phyloP scores from a whole-genome alignment of 352 stramenopile species.

The Blastocystis sp. region DNA sequence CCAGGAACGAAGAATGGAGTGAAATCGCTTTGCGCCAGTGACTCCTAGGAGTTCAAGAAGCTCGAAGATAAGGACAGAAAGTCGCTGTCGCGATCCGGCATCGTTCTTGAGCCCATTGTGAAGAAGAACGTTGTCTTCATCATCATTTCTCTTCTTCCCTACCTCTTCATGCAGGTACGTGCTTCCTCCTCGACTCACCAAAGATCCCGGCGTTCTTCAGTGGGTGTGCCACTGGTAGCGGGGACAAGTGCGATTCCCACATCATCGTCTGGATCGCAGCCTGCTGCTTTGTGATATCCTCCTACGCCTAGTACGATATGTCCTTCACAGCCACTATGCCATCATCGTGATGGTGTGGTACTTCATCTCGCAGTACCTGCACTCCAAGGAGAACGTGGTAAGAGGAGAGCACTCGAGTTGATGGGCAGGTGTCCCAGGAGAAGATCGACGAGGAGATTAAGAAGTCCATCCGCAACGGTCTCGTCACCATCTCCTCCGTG shows the following conservation, averaged over 20 bases:
- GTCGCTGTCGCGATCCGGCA: conserved; percentile 80
- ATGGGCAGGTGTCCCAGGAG: conserved; percentile 80
- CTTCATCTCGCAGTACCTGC: conserved; percentile 52
- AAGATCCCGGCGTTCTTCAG: conserved; percentile 54
- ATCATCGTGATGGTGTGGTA: conserved; percentile 57
- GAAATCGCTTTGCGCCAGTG: conserved; percentile 16
- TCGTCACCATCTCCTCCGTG: conserved; percentile 79
- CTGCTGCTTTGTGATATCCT: conserved; percentile 40
- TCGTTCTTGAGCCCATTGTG: conserved; percentile 86
- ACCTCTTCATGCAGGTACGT: conserved; percentile 90
- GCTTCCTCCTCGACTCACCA: not conserved
- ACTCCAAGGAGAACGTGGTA: conserved; percentile 40
- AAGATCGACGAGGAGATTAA: conserved; percentile 79
- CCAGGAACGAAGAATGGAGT: conserved; percentile 85
- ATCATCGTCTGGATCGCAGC: conserved; percentile 2
- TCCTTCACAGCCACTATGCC: conserved; percentile 18
- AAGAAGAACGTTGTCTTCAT: conserved; percentile 87
- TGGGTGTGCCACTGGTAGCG: conserved; percentile 17
- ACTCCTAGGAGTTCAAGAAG: conserved; percentile 72
- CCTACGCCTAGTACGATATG: not conserved
- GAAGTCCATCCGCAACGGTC: conserved; percentile 78
- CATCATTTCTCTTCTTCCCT: conserved; percentile 89
- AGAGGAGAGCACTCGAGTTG: not conserved
- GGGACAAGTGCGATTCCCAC: conserved; percentile 9
- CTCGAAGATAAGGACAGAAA: conserved; percentile 79